Evolutionary conservation across 176 grass and related monocot species (phyloP).

Genomic region (Ensete ventricosum): DNA sequence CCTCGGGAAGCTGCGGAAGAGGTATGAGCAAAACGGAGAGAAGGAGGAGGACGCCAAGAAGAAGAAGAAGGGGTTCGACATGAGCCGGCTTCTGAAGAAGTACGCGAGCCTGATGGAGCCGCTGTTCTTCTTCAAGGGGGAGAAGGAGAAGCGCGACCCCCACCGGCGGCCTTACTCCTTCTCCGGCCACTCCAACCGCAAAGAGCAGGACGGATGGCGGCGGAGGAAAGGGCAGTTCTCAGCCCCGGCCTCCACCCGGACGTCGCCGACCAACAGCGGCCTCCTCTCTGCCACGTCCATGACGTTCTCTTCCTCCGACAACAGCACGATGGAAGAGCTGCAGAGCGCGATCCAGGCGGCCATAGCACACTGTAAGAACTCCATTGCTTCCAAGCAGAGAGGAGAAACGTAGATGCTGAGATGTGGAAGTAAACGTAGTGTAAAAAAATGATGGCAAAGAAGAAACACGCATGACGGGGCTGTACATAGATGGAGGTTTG

Average conservation of each 20-base stretch:
- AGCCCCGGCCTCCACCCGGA: constrained; percentile 30
- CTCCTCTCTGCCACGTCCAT: constrained; percentile 63
- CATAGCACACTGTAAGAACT: constrained; percentile 81
- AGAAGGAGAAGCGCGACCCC: constrained; percentile 37
- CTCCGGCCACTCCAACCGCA: constrained; percentile 27
- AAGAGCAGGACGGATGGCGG: constrained; percentile 23
- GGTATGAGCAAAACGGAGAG: constrained; percentile 20
- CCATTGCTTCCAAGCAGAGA: constrained; percentile 13
- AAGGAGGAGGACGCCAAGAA: neutral
- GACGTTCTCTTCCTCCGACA: constrained; percentile 59
- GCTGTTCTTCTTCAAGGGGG: constrained; percentile 34
- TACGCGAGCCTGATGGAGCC: constrained; percentile 65
- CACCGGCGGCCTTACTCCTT: constrained; percentile 57
- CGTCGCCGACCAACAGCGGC: constrained; percentile 64
- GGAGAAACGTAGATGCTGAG: neutral
- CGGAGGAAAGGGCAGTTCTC: constrained; percentile 40
- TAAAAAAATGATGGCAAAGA: constrained; percentile 22
- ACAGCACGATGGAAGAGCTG: constrained; percentile 91
- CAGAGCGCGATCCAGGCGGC: constrained; percentile 40
- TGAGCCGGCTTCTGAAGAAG: constrained; percentile 61
- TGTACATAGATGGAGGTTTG: too few species aligned
- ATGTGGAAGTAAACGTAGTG: too few species aligned
- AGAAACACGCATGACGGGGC: constrained; percentile 20
- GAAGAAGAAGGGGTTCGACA: constrained; percentile 42
- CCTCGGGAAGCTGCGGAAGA: constrained; percentile 7